These are phyloP conservation scores for Tuber aestivum DNA, from an alignment of 495 filamentous ascomycete species.

Conservation along the genomic window DNA sequence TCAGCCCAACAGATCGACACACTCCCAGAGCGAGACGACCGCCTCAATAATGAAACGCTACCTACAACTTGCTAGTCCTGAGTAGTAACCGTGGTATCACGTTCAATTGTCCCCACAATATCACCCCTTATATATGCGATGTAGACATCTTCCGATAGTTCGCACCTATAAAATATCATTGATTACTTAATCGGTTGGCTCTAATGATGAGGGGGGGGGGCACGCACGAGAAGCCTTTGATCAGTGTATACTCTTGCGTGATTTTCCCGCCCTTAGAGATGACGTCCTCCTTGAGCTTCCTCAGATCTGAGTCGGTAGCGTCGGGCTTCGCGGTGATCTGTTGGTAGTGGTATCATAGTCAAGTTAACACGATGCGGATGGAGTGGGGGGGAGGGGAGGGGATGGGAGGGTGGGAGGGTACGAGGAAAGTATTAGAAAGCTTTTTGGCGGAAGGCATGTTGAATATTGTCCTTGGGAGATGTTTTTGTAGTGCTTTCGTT, in stretches of 20 bases:
- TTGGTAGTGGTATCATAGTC: background rate
- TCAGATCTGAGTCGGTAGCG: slow-evolving; percentile 56
- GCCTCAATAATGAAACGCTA: background rate
- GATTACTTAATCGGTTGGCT: background rate
- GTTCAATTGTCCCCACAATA: slow-evolving; percentile 66
- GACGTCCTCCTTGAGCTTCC: slow-evolving; percentile 69
- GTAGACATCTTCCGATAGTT: slow-evolving; percentile 66
- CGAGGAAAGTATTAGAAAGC: too few relatives aligned
- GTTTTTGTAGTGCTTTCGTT: background rate
- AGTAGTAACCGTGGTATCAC: slow-evolving; percentile 62
- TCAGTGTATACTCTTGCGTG: slow-evolving; percentile 71
- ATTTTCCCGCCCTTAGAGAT: slow-evolving; percentile 70
- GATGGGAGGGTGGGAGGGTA: background rate
- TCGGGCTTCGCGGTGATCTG: slow-evolving; percentile 75
- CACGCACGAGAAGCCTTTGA: slow-evolving; percentile 85
- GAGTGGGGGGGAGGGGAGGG: background rate
- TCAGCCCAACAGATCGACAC: background rate
- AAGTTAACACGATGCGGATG: slow-evolving; percentile 16
- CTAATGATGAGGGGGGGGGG: slow-evolving; percentile 11
- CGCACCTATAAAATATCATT: slow-evolving; percentile 55
- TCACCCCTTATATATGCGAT: too few relatives aligned
- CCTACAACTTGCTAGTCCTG: slow-evolving; percentile 51
- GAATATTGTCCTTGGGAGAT: background rate
- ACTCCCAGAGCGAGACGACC: background rate
- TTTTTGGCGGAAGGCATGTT: slow-evolving; percentile 14